These are phyloP conservation scores for Myxozyma geophila DNA, from an alignment of 805 yeast species.

Conservation along the genomic window DNA sequence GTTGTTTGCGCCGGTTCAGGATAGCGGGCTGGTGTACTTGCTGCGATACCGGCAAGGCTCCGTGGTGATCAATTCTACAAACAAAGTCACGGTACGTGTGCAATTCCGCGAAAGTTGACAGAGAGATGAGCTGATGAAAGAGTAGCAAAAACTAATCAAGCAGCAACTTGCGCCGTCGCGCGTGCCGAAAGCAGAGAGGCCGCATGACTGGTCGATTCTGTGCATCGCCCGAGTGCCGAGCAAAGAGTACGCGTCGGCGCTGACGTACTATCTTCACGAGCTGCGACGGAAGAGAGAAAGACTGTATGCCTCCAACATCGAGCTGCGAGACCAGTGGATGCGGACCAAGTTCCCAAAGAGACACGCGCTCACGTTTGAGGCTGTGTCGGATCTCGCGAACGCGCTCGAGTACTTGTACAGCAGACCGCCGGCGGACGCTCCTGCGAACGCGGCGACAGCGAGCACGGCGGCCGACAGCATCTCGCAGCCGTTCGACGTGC, in stretches of 20 bases:
- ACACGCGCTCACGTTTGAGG: slow-evolving; percentile 27
- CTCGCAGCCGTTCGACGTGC: slow-evolving; percentile 28
- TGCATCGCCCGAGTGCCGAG: slow-evolving; percentile 33
- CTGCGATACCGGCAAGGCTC: slow-evolving; percentile 32
- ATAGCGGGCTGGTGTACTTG: slow-evolving; percentile 19
- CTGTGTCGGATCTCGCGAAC: slow-evolving; percentile 33
- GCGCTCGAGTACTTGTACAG: slow-evolving; percentile 33
- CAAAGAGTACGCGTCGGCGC: slow-evolving; percentile 6
- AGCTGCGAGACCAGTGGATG: slow-evolving; percentile 18
- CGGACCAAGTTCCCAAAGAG: slow-evolving; percentile 29
- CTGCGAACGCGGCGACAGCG: background rate
- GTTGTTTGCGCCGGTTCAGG: slow-evolving; percentile 9
- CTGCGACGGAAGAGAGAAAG: slow-evolving; percentile 33
- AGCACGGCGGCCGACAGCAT: background rate
- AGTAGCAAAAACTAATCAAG: slow-evolving; percentile 22
- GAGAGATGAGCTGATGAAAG: background rate
- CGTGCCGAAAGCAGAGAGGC: slow-evolving; percentile 20
- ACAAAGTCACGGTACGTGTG: slow-evolving; percentile 26
- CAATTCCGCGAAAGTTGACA: too few relatives aligned
- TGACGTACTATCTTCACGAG: slow-evolving; percentile 24
- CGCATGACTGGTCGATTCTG: slow-evolving; percentile 33
- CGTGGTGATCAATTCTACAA: slow-evolving; percentile 9
- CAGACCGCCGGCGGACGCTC: slow-evolving; percentile 14
- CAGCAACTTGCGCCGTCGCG: slow-evolving; percentile 24
- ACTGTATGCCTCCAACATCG: slow-evolving; percentile 18